These are phyloP conservation scores for Glycine latifolia DNA, from an alignment of 306 rosid genomes.

Conservation along the genomic window DNA sequence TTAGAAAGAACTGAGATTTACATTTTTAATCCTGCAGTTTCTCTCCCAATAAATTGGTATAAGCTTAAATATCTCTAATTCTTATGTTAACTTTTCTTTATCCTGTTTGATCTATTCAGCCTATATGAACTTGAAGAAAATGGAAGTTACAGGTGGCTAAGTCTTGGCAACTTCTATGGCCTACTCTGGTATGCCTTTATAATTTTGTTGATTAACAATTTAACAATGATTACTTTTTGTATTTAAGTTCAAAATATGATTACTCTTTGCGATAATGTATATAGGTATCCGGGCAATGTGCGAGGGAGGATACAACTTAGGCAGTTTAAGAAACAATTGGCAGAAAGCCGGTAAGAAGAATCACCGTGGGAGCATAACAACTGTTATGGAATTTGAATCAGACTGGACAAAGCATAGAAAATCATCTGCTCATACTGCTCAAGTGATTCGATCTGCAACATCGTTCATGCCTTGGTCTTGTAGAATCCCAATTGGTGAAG, in stretches of 20 bases:
- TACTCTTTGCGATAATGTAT: conserved; percentile 30
- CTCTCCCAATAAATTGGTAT: not conserved
- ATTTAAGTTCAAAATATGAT: not conserved
- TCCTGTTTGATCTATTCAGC: conserved; percentile 47
- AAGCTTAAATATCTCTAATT: not conserved
- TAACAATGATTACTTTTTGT: conserved; percentile 8
- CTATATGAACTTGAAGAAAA: conserved; percentile 51
- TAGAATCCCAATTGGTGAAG: conserved; percentile 85
- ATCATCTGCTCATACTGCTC: conserved; percentile 79
- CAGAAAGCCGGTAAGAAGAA: conserved; percentile 43
- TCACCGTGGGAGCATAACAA: conserved; percentile 54
- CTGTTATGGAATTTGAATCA: conserved; percentile 88
- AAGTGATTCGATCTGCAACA: conserved; percentile 79
- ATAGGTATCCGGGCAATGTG: conserved; percentile 71
- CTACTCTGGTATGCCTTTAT: conserved; percentile 57
- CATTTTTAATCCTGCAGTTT: conserved; percentile 7
- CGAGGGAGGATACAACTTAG: conserved; percentile 55
- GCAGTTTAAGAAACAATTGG: conserved; percentile 49
- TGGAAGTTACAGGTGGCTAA: conserved; percentile 87
- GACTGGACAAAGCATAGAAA: conserved; percentile 77
- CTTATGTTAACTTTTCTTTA: conserved; percentile 1
- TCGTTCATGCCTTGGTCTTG: conserved; percentile 92
- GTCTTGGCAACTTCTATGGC: conserved; percentile 61
- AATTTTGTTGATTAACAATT: conserved; percentile 18
- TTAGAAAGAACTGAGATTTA: not conserved